A percentile compares a stretch with the other conserved stretches of the same genome.
Evolutionary conservation across 345 rosid species (phyloP).

Genomic region (Eucalyptus sp.): DNA sequence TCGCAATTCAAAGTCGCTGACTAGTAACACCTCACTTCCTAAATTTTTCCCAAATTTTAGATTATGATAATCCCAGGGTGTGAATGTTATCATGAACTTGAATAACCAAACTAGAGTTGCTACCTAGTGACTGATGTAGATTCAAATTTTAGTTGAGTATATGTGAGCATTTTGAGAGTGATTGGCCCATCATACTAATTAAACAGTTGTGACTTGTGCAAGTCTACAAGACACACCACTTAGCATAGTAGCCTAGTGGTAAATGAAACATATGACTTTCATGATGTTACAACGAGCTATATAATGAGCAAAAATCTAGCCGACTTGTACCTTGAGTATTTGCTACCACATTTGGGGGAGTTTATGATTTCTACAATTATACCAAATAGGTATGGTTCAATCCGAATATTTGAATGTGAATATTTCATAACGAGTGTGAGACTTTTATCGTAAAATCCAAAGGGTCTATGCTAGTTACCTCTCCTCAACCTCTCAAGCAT

Average conservation of each 20-base stretch:
- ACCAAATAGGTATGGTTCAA: background rate
- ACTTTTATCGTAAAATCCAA: background rate
- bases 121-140: background rate
- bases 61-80: background rate
- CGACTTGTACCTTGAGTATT: background rate
- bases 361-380: background rate
- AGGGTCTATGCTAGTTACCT: background rate
- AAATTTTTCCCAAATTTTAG: background rate
- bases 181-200: background rate
- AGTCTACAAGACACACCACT: background rate
- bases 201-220: background rate
- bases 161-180: background rate
- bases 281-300: background rate
- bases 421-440: background rate
- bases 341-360: background rate
- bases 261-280: background rate
- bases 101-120: background rate
- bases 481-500: background rate
- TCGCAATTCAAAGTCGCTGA: fast-evolving
- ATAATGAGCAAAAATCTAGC: background rate
- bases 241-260: background rate
- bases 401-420: background rate
- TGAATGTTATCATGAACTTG: background rate
- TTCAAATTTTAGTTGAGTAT: background rate
- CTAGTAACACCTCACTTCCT: background rate